Evolutionary conservation across 1,284 basidiomycete species (phyloP), one percentile per base, ranked within the genome.

Genomic region (Pascua sp.): DNA sequence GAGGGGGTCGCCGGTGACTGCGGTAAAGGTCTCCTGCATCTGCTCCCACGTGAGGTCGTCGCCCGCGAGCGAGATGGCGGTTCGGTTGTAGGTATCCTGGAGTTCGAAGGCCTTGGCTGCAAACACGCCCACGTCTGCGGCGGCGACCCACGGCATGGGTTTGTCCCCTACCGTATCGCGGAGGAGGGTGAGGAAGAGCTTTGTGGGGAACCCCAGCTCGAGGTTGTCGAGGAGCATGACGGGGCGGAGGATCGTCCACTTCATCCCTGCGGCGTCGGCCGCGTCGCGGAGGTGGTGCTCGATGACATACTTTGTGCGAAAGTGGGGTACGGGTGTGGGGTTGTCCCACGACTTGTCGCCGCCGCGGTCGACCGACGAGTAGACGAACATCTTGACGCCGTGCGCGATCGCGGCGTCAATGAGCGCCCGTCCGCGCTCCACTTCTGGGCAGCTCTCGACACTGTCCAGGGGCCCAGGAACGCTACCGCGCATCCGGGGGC

Each of bases 311-410:
- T 63, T 63, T 42, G 56, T 58, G 42, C 42, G 40, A 53, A 63
- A 63, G 44, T 63, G 62, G 5, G 62, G 59, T 13, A 63, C 44
- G 24, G 15, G 4, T 1, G 62, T 63, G 11, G 53, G 56, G 49
- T 50, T 50, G n/a, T 38, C 16, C 56, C 56, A 58, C 7, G 57
- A 60, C 38, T 57, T 43, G 11, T 60, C 57, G 24, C 62, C 66
- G 1, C 67, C 70, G n/a, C 66, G 65, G 50, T 72, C 67, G 40
- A 60, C 60, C 0, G 67, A 68, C n/a, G 65, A 73, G 57, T 77
- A 79, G 38, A 80, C 75, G 51, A 80, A 75, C 52, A 78, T 76
- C 60, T 76, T 65, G 38, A 80, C 77, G 40, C 76, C 75, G 11
- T 72, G 71, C 18, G 61, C 57, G 49, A 68, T 65, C 3, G 78